phyloP scores from a whole-genome alignment of 2,329 filamentous ascomycete genomes.

The Venturia aucupariae region DNA sequence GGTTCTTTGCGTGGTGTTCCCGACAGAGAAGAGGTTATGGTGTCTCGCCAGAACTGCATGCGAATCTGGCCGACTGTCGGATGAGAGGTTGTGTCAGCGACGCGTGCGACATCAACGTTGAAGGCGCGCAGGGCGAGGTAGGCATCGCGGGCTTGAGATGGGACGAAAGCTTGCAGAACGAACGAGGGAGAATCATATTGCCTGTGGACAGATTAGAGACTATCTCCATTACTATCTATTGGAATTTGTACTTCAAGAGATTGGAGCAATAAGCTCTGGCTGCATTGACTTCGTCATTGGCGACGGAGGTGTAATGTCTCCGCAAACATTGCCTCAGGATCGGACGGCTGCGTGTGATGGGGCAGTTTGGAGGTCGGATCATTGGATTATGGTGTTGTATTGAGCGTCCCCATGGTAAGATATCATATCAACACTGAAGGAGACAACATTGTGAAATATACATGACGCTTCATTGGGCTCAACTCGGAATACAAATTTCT shows the following conservation, averaged over 20 bases:
- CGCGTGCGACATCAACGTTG: constrained; percentile 83
- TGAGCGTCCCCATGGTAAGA: constrained; percentile 11
- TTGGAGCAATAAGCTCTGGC: constrained; percentile 51
- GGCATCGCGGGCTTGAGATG: constrained; percentile 61
- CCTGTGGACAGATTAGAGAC: constrained; percentile 35
- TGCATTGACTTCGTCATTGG: constrained; percentile 34
- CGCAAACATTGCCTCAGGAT: constrained; percentile 8
- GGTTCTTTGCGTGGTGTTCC: constrained; percentile 80
- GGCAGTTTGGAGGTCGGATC: not conserved
- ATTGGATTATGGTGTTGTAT: constrained; percentile 9
- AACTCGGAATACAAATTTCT: not conserved
- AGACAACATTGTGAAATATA: not conserved
- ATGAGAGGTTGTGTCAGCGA: constrained; percentile 83
- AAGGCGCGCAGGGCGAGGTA: constrained; percentile 87
- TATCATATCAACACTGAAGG: not conserved
- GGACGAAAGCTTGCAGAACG: constrained; percentile 77
- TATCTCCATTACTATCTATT: not conserved
- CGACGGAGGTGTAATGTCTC: not conserved
- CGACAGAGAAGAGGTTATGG: constrained; percentile 66
- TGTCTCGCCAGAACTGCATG: constrained; percentile 91
- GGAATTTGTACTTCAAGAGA: constrained; percentile 40
- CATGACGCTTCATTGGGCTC: not conserved
- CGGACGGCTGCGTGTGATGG: constrained; percentile 11
- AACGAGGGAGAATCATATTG: constrained; percentile 85
- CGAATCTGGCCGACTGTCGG: constrained; percentile 81